Evolutionary conservation across 2,329 filamentous ascomycete species (phyloP), one percentile per base, ranked within the genome.

Genomic region (Colletotrichum tropicale): DNA sequence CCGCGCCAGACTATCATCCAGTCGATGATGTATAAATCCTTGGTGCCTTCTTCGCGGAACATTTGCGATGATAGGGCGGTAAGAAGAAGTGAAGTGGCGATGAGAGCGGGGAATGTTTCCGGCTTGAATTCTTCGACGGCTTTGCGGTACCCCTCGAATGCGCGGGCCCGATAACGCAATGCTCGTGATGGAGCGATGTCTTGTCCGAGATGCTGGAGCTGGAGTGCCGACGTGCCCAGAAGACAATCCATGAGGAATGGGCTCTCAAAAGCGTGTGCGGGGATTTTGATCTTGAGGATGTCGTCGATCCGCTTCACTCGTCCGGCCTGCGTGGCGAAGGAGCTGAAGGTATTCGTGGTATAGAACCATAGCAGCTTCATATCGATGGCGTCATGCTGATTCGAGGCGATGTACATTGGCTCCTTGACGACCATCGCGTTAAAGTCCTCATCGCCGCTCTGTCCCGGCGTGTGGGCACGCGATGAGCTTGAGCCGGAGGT

Each of bases 321-420:
- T 43, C 83, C 83, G 18, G 81, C 80, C 26, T 86, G 81, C 32
- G 87, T 81, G 16, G 87, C 84, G 79, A 91, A 89, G 16, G 87
- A 88, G 4, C 81, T 75, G 77, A 83, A 88, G 10, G 88, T 89
- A 36, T 85, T 80, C 10, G 83, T 84, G 15, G 87, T 88, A 78
- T 90, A 91, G 78, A 90, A 89, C 89, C 89, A 91, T 8, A 91
- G 79, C 55, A 91, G 85, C 77, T 86, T 87, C 88, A 91, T 89
- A 75, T 91, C 89, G 30, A 83, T 77, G 36, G 84, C 82, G 55
- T 86, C 82, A 67, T 66, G 66, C 15, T 80, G 81, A 2, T 75
- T 73, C 2, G 87, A 82, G 12, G 76, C 67, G 58, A 75, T 61
- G 77, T 80, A 81, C 62, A 83, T 75, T 12, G 82, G 80, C 60